Base-by-base conservation (phyloP, 148 eudicot genomes). In the Vaccinium myrtillus region DNA sequence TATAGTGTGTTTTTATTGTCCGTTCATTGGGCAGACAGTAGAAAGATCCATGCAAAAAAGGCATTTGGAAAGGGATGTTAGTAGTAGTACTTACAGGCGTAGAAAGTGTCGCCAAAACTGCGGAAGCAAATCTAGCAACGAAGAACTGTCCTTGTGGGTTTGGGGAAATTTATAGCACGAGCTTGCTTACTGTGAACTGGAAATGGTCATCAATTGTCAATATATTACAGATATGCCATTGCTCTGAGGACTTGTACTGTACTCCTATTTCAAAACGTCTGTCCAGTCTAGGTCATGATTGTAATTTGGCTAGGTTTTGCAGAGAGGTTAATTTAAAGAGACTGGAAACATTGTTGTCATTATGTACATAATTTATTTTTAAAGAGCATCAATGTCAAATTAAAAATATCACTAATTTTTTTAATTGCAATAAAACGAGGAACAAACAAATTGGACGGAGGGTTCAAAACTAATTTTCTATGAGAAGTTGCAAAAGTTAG, bases 121-220 rank as follows among this genome's bases (percentile, higher is more conserved):
- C 1, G 53, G 49, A 23, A 67, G 23, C 48, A 67, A 81, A 81
- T 81, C 76, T 67, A 21, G 79, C 14, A 48, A 55, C 6, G 46
- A n/a, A 27, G 9, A 81, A 61, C 56, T 63, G 18, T 74, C 1
- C 23, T 39, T 6, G 51, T 53, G 82, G 23, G 21, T 46, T 43
- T 36, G n/a, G 48, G 79, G 1, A 73, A 67, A 81, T 81, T 81
- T 81, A 81, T 81, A 81, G 83, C 46, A 49, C 12, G 13, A 81
- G 49, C 11, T 36, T 43, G 6, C 46, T 16, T n/a, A 23, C 49
- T 15, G 77, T 39, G 49, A 23, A 25, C 12, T 50, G n/a, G 30
- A 50, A 81, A 11, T 49, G 43, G 76, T 30, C 83, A 25, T 16
- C 46, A 67, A 25, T 65, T 67, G 13, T 49, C 6, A 49, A 14